A percentile compares a stretch with the other conserved stretches of the same genome.
phyloP scores from a whole-genome alignment of 805 yeast genomes.

The Saccharomycopsis javanensis region DNA sequence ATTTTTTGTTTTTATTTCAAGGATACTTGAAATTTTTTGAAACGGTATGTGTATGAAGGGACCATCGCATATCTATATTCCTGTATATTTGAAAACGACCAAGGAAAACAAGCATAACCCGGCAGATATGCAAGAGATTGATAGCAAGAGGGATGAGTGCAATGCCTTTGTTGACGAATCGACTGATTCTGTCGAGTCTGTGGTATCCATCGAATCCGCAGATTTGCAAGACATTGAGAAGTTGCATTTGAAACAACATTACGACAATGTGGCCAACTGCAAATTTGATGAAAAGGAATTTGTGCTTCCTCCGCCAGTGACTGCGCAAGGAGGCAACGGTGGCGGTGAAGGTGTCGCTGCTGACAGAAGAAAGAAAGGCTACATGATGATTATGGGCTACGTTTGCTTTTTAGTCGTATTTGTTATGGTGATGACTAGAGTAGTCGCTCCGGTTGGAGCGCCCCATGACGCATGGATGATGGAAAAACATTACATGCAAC shows the following conservation, averaged over 20 bases:
- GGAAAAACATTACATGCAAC: neutral
- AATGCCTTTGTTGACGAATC: too few relatives aligned
- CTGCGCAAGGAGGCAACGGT: too few relatives aligned
- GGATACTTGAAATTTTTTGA: too few relatives aligned
- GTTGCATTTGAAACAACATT: neutral
- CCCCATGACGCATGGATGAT: neutral
- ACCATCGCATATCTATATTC: constrained; percentile 10
- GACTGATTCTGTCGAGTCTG: too few relatives aligned
- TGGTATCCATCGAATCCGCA: too few relatives aligned
- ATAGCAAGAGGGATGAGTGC: too few relatives aligned
- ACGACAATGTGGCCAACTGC: neutral
- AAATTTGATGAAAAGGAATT: neutral
- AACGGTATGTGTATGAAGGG: constrained; percentile 14
- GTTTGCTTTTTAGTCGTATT: neutral
- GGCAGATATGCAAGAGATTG: neutral
- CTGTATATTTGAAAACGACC: constrained; percentile 1
- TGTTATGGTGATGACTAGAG: neutral
- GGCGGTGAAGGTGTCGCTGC: neutral
- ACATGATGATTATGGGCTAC: neutral
- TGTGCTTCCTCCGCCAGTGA: neutral
- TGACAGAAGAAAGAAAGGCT: neutral
- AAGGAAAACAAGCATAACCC: neutral
- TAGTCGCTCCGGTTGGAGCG: neutral
- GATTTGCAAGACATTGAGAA: neutral
- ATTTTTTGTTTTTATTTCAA: too few relatives aligned